Percentiles rank a stretch among this genome's conserved stretches.
Conservation (phyloP, 2,329 filamentous ascomycete species). For the Diaporthe nobilis region DNA sequence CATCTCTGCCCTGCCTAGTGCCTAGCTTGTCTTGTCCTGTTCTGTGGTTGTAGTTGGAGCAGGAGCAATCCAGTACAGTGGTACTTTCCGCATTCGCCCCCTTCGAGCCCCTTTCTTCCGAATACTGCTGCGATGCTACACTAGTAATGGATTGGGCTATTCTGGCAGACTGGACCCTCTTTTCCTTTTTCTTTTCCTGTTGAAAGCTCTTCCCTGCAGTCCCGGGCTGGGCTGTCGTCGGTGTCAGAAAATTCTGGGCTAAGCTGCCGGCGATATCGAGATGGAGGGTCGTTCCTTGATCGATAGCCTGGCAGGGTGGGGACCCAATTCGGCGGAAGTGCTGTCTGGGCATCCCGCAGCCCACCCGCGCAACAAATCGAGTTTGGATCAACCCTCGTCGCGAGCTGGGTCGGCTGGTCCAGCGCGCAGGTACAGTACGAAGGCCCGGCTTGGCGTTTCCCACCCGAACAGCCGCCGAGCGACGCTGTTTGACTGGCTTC, state of each 20-base stretch:
- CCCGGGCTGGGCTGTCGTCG: neutral
- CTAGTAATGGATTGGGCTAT: neutral
- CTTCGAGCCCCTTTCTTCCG: neutral
- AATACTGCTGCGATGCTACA: constrained; percentile 2
- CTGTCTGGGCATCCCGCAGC: constrained; percentile 23
- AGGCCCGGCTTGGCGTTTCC: constrained; percentile 14
- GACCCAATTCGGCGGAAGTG: constrained; percentile 31
- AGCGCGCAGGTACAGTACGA: constrained; percentile 16
- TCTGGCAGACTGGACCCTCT: constrained; percentile 8
- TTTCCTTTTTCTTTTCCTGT: constrained; percentile 14
- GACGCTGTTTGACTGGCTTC: neutral
- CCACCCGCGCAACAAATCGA: constrained; percentile 19
- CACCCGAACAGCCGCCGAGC: constrained; percentile 1
- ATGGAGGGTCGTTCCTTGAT: constrained; percentile 28
- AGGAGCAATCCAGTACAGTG: neutral
- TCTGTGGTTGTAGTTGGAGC: neutral
- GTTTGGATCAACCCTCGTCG: constrained; percentile 26
- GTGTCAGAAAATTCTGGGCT: constrained; percentile 16
- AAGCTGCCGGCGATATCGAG: constrained; percentile 5
- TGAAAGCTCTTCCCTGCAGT: constrained; percentile 23
- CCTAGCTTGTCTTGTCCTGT: neutral
- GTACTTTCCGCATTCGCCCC: neutral
- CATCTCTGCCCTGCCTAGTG: neutral
- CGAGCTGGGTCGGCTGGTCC: neutral
- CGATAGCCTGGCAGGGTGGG: neutral